Evolutionary conservation across 2,329 filamentous ascomycete genomes (phyloP).

Genomic region (Colletotrichum chlorophyti): DNA sequence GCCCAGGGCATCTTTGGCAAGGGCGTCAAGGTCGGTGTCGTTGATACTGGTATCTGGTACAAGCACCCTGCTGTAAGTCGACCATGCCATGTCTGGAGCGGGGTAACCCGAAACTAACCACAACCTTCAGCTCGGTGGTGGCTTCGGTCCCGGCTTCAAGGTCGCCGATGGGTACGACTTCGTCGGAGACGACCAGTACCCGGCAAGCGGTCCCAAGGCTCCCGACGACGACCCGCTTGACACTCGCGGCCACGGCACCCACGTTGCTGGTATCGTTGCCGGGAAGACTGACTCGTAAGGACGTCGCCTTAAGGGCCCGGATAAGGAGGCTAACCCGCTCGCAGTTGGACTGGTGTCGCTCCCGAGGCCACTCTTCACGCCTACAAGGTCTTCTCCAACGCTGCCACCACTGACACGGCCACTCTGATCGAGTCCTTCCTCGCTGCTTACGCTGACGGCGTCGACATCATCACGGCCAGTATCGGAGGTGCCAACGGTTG

Average conservation of each 20-base stretch:
- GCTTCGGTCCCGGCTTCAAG: slow-evolving; percentile 30
- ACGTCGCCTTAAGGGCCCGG: neutral
- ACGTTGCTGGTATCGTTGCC: slow-evolving; percentile 40
- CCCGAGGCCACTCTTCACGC: slow-evolving; percentile 36
- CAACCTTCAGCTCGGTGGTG: slow-evolving; percentile 10
- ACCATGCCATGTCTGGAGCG: neutral
- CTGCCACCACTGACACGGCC: slow-evolving; percentile 40
- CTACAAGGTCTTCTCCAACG: slow-evolving; percentile 37
- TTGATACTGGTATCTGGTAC: slow-evolving; percentile 50
- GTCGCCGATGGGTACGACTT: slow-evolving; percentile 35
- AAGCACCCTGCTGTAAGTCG: slow-evolving; percentile 42
- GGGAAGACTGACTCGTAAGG: slow-evolving; percentile 31
- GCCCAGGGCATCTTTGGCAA: slow-evolving; percentile 44
- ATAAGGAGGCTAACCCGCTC: neutral
- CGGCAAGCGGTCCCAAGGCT: slow-evolving; percentile 28
- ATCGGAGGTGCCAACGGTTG: slow-evolving; percentile 41
- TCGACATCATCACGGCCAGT: slow-evolving; percentile 45
- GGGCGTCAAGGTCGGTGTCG: slow-evolving; percentile 46
- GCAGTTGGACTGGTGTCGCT: slow-evolving; percentile 38
- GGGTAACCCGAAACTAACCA: neutral
- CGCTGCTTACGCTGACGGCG: slow-evolving; percentile 40
- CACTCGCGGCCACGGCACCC: slow-evolving; percentile 36
- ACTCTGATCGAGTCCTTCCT: slow-evolving; percentile 47
- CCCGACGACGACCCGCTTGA: slow-evolving; percentile 42
- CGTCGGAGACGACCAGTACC: slow-evolving; percentile 32